Base-by-base conservation (phyloP, 1,139 yeast genomes). In the Blastobotrys persicus region DNA sequence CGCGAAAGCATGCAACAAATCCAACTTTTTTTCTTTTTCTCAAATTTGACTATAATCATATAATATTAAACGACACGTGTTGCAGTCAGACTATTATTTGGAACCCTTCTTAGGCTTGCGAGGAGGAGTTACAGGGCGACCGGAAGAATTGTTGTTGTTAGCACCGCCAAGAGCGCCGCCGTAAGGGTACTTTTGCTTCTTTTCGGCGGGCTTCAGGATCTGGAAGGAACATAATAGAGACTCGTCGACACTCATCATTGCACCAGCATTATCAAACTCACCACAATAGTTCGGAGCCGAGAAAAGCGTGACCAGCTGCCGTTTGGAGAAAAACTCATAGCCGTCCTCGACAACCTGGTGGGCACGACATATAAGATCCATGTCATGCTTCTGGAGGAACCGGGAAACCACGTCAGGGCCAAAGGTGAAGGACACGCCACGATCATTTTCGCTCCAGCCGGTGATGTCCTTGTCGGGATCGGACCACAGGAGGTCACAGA, bases 291-390 rank as follows among this genome's bases (percentile, higher is more conserved):
- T 92, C 59, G 98, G 98, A 46, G 98, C 98, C 45, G 94, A 83
- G 67, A 92, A 92, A 58, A 92, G 76, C 17, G 98, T 92, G 49
- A 92, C 98, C 66, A 92, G 79, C 72, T 91, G 97, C 64, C 98
- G 85, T 71, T 91, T 91, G 54, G 92, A 83, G 71, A 92, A 92
- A 68, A 92, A 92, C 74, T 92, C 98, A 71, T 92, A 92, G 56
- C 98, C 98, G 70, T 92, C 98, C 73, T 92, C 98, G 55, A 92
- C 98, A 55, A 92, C 98, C 74, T 91, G 97, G 75, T 92, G 98
- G 43, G 98, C 98, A 68, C 98, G 81, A 74, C 98, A 91, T 65
- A 92, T 88, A 64, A 92, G 80, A 70, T 92, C 98, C 91, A 92
- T 86, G 67, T 89, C 98, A 70, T 89, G 97, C 66, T 88, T 91